These are phyloP conservation scores for Cercospora berteroae DNA, from an alignment of 2,329 filamentous ascomycete species.

Conservation along the genomic window DNA sequence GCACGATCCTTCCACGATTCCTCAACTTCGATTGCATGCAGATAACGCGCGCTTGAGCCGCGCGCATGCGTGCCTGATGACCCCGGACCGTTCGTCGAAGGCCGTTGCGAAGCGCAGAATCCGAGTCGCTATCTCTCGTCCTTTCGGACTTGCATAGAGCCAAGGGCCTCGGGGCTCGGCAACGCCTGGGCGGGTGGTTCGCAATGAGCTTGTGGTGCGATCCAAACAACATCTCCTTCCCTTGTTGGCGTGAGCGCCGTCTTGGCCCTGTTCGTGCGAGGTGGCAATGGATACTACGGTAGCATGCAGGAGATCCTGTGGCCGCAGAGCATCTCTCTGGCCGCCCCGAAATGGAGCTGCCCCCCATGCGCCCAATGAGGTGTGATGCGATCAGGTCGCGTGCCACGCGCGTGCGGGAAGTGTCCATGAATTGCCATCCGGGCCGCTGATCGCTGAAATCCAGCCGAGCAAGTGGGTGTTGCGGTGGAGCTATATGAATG, in stretches of 20 bases:
- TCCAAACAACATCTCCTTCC: conserved; percentile 22
- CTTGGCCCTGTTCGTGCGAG: conserved; percentile 19
- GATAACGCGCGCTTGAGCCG: background rate
- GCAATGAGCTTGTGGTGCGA: conserved; percentile 14
- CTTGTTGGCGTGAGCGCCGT: conserved; percentile 21
- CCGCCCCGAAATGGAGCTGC: background rate
- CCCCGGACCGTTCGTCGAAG: background rate
- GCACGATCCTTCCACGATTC: background rate
- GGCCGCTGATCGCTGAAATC: conserved; percentile 19
- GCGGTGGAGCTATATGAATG: conserved; percentile 11
- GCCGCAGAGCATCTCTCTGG: background rate
- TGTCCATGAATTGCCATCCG: conserved; percentile 14
- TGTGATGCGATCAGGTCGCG: conserved; percentile 21
- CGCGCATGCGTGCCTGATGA: background rate
- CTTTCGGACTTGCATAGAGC: background rate
- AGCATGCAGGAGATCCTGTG: conserved; percentile 16
- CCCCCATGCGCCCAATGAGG: conserved; percentile 9
- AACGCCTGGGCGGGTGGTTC: background rate
- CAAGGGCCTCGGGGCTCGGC: conserved; percentile 4
- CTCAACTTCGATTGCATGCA: background rate
- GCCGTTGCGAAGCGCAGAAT: background rate
- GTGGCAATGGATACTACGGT: conserved; percentile 21
- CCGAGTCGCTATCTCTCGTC: background rate
- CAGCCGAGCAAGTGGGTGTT: background rate
- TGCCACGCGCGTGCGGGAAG: conserved; percentile 22